Base-by-base conservation (phyloP, 371 early-diverging fungal species). In the Circinella umbellata region DNA sequence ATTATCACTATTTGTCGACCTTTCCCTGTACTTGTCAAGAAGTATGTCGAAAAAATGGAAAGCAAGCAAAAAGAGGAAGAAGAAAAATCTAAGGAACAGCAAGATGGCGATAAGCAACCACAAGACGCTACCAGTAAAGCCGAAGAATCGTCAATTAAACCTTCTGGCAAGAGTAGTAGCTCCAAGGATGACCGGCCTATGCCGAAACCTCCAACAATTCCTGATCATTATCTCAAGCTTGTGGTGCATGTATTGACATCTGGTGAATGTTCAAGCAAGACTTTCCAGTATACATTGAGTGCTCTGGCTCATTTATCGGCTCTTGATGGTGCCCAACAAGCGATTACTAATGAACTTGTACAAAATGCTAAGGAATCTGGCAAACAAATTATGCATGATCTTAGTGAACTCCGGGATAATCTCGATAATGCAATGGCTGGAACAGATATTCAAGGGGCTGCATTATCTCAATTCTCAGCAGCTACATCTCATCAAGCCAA, bases 251-350 rank as follows among this genome's bases (percentile, higher is more conserved):
- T 96, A 0, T 84, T 99, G 39, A 93, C 94, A 4, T 89, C 90
- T 2, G 97, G 95, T 17, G 96, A 95, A 73, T 96, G 97, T 74
- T 92, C 97, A 10, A 93, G 92, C 73, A 93, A 92, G 69, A 97
- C 97, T 0, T 98, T 98, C 91, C 95, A 96, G 79, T 93, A 90
- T 76, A 95, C 96, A 0, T 80, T 98, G 15, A 86, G 91, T 42
- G 92, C 95, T 17, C 92, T 99, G 46, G 97, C 97, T 67, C 91
- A 95, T 63, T 81, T 99, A 17, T 91, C 95, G 3, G 79, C 88
- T 4, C 72, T 94, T 59, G 81, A 89, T 11, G 91, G 91, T 15
- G 91, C 95, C 15, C 84, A 89, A 38, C 86, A 89, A 4, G 85
- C 92, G 3, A 92, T 99, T 66, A 90, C 92, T 0, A 79, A 86